Base-by-base conservation (phyloP, 257 asterid species). In the Avicennia marina region DNA sequence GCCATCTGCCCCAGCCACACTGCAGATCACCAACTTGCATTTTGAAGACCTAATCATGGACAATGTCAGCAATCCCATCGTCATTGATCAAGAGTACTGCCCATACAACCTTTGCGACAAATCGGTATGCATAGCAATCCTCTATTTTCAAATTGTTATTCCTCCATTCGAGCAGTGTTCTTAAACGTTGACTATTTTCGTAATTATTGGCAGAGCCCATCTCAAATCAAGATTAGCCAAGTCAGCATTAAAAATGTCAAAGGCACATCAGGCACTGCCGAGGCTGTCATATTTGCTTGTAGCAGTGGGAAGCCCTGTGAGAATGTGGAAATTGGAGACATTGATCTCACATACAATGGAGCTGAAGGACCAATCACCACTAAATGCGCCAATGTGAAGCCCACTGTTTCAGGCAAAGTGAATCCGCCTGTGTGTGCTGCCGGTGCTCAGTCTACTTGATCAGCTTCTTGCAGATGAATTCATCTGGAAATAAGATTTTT, bases 21-120 rank as follows among this genome's bases (percentile, higher is more conserved):
- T 68, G 11, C 11, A 32, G 13, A 22, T 75, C 21, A 11, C 71
- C 1, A 56, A 72, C 2, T 13, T 78, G 11, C 76, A 33, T 18
- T 73, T 72, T 32, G 56, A 65, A 31, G 72, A 75, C 52, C 34
- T 78, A 4, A 41, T 39, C 1, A 67, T 78, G 70, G 18, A 58
- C 38, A 69, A 78, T 3, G 79, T 45, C 20, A 42, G 45, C 53
- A 60, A 38, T 36, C 85, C 81, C 11, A 21, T 74, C 64, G 44
- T 78, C 53, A 27, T 74, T 26, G 85, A 78, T 36, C 81, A 78
- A 1, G 60, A 75, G 29, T 78, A 78, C 54, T 78, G 85, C 53
- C 81, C 85, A 0, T 61, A 59, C 50, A 75, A 72, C 27, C 58
- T 45, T 1, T 78, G 81, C 77, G 15, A 24, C 41, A 44, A 11